Percentiles rank a stretch among this genome's conserved stretches.
Evolutionary conservation across 768 basidiomycete species (phyloP).

Genomic region (Piloderma croceum): DNA sequence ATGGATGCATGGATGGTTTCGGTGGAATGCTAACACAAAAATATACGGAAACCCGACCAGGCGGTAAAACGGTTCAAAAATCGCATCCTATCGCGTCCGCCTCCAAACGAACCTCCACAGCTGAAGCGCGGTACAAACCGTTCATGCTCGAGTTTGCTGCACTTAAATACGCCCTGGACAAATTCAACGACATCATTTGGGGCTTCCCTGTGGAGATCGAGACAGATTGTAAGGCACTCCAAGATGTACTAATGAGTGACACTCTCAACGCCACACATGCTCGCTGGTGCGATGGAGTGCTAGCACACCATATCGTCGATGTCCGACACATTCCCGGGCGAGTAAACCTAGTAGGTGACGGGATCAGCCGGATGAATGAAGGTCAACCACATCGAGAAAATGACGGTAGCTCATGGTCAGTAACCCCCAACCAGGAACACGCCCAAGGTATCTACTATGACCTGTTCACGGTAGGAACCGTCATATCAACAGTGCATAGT

Average conservation of each 20-base stretch:
- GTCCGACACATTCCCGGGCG: slow-evolving; percentile 16
- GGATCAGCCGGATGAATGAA: slow-evolving; percentile 17
- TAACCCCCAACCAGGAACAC: slow-evolving; percentile 21
- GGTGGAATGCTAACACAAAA: too few relatives aligned
- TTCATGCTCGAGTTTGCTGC: slow-evolving; percentile 32
- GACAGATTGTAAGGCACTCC: slow-evolving; percentile 20
- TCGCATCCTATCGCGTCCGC: too few relatives aligned
- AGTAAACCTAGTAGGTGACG: slow-evolving; percentile 22
- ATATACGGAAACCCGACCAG: too few relatives aligned
- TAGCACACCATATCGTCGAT: slow-evolving; percentile 20
- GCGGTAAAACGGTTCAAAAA: too few relatives aligned
- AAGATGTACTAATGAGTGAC: slow-evolving; percentile 19
- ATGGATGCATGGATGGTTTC: slow-evolving; percentile 28
- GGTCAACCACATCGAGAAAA: slow-evolving; percentile 4
- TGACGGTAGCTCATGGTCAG: too few relatives aligned
- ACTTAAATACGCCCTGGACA: too few relatives aligned
- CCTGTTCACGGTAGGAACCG: too few relatives aligned
- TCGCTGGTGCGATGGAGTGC: too few relatives aligned
- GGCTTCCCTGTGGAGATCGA: too few relatives aligned
- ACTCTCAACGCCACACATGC: slow-evolving; percentile 19
- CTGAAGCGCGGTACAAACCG: slow-evolving; percentile 26
- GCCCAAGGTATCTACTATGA: slow-evolving; percentile 12
- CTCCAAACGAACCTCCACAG: slow-evolving; percentile 24
- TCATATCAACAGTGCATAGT: too few relatives aligned
- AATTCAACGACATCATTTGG: too few relatives aligned